Evolutionary conservation across 2,329 filamentous ascomycete genomes (phyloP), one percentile per base, ranked within the genome.

Genomic region (Colletotrichum lindemuthianum): DNA sequence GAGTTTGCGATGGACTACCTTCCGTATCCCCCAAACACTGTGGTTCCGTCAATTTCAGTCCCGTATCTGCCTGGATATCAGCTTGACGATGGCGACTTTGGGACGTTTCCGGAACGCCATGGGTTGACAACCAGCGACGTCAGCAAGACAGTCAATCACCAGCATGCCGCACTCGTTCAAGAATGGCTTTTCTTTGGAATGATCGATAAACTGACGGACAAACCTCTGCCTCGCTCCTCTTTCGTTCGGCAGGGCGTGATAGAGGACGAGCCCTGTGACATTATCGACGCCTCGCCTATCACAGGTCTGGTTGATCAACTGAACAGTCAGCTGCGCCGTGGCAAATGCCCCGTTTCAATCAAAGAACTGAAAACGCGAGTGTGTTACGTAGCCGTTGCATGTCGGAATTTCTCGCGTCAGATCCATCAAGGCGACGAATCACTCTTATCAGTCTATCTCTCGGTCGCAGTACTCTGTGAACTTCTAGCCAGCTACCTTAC

Each of bases 171-270:
- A 11, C 11, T 44, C 4, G 16, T 44, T n/a, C 51, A 54, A 13
- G 40, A 54, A 15, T 54, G 51, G 51, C 32, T 54, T 2, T 54
- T 54, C 16, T 54, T 54, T 11, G 51, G 51, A 24, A 15, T 54
- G 11, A 44, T 54, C 16, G 51, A 54, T 3, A 37, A 36, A 8
- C 37, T 54, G 5, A 13, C 39, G 8, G 51, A 36, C 10, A 16
- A 43, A 37, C 51, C 51, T 6, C 6, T 44, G 2, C 15, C 10
- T 13, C 51, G 51, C 4, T 36, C 51, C 12, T 44, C 24, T 13
- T 54, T 37, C 11, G 39, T 54, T 34, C 48, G 48, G 12, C 48
- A 37, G 6, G 48, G 48, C n/a, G 4, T 16, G 2, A 10, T 50
- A 13, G 16, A 50, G 13, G 48, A n/a, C 33, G 34, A 50, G 16